Evolutionary conservation across 345 rosid species (phyloP), one percentile per base, ranked within the genome.

Genomic region (Lepidium aucheri): DNA sequence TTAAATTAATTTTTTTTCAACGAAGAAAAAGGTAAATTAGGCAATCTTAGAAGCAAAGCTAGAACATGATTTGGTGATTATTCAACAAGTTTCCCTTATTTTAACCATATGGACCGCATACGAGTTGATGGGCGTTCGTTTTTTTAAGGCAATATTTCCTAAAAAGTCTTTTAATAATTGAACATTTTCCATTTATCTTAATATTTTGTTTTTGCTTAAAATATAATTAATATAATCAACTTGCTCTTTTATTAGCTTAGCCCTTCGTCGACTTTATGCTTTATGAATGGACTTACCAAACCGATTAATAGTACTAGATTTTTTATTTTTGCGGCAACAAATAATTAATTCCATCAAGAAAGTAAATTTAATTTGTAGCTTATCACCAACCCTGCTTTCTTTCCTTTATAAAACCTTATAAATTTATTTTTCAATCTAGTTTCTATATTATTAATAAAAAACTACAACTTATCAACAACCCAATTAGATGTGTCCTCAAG

Each of bases 41-140:
- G 58, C 57, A 71, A 63, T 33, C 70, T 72, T 64, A 56, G 70
- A 72, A 56, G 65, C 70, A 49, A 63, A 39, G 76, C 59, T 55
- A 49, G 35, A 71, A 13, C 69, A 18, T 63, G 62, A 28, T 11
- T 70, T 28, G 75, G 16, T 63, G 24, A 26, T 56, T 32, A 56
- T 64, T 36, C 11, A 28, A 53, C 28, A 55, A 30, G 64, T 72
- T 41, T 38, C 53, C 64, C 64, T 56, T 62, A 26, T 34, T 53
- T 9, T 16, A 12, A 13, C 62, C 32, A 36, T 63, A 63, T 47
- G 70, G 24, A 16, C 50, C 33, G 52, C 65, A 56, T 70, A 47
- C 54, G 57, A 45, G 16, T 70, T 28, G 57, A 63, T 70, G 69
- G 55, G 51, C 18, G 22, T 22, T 60, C 9, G 53, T 24, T 34